Evolutionary conservation across 1,284 basidiomycete species (phyloP), one percentile per base, ranked within the genome.

Genomic region (Butyriboletus appendiculatus): DNA sequence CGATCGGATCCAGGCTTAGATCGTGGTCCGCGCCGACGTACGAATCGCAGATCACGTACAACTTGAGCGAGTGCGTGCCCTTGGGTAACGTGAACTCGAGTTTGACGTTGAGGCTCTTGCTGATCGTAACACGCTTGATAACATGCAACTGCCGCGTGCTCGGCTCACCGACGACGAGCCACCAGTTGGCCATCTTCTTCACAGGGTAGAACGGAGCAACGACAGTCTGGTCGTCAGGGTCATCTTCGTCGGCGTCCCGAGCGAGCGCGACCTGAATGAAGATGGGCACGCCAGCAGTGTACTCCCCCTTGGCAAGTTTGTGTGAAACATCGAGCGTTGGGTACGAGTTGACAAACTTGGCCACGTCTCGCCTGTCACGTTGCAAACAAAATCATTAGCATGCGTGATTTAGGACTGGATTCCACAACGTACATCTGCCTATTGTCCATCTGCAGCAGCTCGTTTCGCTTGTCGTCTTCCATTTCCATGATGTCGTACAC

Each of bases 401-500:
- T 57, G 48, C 34, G 39, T 39, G 3, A 34, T 16, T 20, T 37
- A 42, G 7, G 45, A 26, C 30, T 9, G 5, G 12, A 42, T 38
- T 14, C 6, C 20, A 37, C 24, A 8, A 72, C 89, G 63, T 71
- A 93, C 89, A 97, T 92, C 70, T 98, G 92, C 39, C 81, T 78
- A 15, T 87, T 80, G 59, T 88, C 86, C 92, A 98, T 94, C 67
- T 88, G 86, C 40, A 99, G 73, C 43, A 98, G 74, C 46, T 86
- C 77, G 58, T 87, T 92, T 34, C 95, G 82, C 68, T 91, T 80
- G 58, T 91, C 89, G 65, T 97, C 95, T 68, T 97, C 95, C 84
- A 97, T 86, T 73, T 98, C 95, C 91, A 96, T 96, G 59, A 97
- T 84, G 69, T 98, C 96, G 69, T 97, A 96, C 0, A 98, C 93